Evolutionary conservation across 169 alveolate species (phyloP).

Genomic region (Eimeria necatrix): DNA sequence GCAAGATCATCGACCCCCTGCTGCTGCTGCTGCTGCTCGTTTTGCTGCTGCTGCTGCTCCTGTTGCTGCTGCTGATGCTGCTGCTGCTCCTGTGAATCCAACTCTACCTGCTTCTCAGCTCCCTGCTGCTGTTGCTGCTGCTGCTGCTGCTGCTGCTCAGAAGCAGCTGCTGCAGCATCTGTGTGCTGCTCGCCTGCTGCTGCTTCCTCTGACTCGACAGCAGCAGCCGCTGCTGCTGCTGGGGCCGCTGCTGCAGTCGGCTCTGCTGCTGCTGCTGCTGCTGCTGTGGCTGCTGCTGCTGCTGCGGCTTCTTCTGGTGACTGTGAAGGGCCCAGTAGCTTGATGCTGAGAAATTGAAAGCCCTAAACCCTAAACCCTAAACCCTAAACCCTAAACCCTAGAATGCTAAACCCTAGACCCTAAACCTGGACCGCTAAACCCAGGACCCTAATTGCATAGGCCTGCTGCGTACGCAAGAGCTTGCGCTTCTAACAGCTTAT

Average conservation of each 20-base stretch:
- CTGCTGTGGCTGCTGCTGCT: no score
- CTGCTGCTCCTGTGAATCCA: background rate
- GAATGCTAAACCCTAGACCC: no score
- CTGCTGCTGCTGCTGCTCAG: constrained; percentile 8
- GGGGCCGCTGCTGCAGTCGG: background rate
- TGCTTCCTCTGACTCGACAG: no score
- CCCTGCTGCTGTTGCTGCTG: constrained; percentile 8
- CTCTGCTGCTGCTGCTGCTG: background rate
- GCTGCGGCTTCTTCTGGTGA: background rate
- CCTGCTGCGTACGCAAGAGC: no score
- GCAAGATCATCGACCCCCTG: background rate
- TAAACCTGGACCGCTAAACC: no score
- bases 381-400: no score
- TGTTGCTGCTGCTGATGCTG: no score
- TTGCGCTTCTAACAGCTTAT: no score
- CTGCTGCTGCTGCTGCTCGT: constrained; percentile 35
- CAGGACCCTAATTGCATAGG: no score
- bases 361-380: no score
- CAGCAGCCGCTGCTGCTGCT: no score
- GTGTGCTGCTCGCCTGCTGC: background rate
- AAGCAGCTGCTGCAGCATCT: background rate
- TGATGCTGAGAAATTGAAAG: background rate
- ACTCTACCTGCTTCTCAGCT: background rate
- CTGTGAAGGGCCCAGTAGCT: background rate
- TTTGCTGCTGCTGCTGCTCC: background rate